Evolutionary conservation across 768 basidiomycete genomes (phyloP).

Genomic region (Boletellus ananas): DNA sequence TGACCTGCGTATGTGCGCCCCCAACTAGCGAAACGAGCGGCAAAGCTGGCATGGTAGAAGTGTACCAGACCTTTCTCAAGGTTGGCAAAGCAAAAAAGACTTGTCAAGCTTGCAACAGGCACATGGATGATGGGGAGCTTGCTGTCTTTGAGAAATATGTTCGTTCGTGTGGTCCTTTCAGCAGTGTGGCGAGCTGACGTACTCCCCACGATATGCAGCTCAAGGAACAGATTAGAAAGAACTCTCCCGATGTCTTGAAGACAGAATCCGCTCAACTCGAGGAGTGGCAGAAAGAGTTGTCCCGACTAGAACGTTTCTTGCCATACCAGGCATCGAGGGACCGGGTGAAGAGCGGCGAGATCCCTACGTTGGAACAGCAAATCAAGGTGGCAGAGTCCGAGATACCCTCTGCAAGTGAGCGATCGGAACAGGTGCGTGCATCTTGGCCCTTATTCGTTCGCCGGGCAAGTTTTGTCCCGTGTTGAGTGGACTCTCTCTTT

Average conservation of each 20-base stretch:
- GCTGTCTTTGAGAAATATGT: slow-evolving; percentile 71
- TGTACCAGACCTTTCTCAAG: slow-evolving; percentile 54
- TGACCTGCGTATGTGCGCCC: neutral
- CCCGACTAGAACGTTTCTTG: slow-evolving; percentile 52
- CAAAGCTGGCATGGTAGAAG: slow-evolving; percentile 37
- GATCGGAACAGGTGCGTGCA: slow-evolving; percentile 61
- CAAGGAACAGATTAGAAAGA: slow-evolving; percentile 55
- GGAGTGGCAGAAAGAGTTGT: slow-evolving; percentile 59
- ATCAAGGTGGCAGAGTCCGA: slow-evolving; percentile 54
- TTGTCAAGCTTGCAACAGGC: slow-evolving; percentile 77
- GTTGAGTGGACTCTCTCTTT: neutral
- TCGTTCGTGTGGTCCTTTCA: slow-evolving; percentile 14
- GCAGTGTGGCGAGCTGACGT: neutral
- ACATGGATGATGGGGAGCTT: slow-evolving; percentile 51
- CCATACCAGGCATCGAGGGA: slow-evolving; percentile 53
- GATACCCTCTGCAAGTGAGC: slow-evolving; percentile 46
- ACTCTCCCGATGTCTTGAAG: slow-evolving; percentile 44
- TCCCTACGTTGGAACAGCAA: slow-evolving; percentile 62
- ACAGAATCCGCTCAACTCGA: slow-evolving; percentile 35
- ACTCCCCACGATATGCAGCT: slow-evolving; percentile 42
- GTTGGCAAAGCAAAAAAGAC: slow-evolving; percentile 58
- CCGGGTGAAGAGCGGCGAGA: slow-evolving; percentile 55
- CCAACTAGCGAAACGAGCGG: slow-evolving; percentile 15
- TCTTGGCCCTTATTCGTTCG: too few species aligned
- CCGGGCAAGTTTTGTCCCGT: too few species aligned